Evolutionary conservation across 2,329 filamentous ascomycete genomes (phyloP), one percentile per base, ranked within the genome.

Genomic region (Grosmannia penicillata): DNA sequence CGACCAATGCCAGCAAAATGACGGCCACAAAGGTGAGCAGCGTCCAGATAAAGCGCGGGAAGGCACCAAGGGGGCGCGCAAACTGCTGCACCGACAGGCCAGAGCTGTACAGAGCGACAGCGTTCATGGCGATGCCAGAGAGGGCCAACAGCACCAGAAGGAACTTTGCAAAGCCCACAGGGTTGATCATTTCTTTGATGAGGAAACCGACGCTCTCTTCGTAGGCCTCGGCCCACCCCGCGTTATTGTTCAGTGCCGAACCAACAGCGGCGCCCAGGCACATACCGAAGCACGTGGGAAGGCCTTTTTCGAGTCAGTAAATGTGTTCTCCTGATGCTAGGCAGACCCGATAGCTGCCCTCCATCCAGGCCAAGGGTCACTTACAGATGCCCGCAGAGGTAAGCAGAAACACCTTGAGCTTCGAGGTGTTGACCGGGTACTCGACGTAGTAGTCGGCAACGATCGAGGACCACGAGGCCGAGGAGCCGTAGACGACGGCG

Each of bases 261-360:
- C 66, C 73, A 35, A 80, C 73, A 10, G 74, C 74, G 9, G 75
- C 70, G 8, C 75, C 75, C 0, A 79, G 65, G 2, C 62, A 63
- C 72, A 80, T 78, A 40, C 64, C 64, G 37, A 70, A 58, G 30
- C 57, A 62, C 0, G 65, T 70, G 1, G 65, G 65, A 10, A 68
- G 53, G 10, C 54, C 54, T 47, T 21, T 14, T 19, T 4, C 3
- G 19, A 27, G 14, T 19, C 21, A 15, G 19, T 19, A 18, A 8
- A 6, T 21, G 8, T 26, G 7, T 26, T 9, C 13, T n/a, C n/a
- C 11, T 17, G n/a, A n/a, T n/a, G n/a, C n/a, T n/a, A n/a, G n/a
- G n/a, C n/a, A n/a, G n/a, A n/a, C n/a, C n/a, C n/a, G n/a, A n/a
- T n/a, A n/a, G n/a, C n/a, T n/a, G n/a, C n/a, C n/a, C n/a, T n/a